Conservation (phyloP, 1,284 basidiomycete species). For the Tylopilus sp. region DNA sequence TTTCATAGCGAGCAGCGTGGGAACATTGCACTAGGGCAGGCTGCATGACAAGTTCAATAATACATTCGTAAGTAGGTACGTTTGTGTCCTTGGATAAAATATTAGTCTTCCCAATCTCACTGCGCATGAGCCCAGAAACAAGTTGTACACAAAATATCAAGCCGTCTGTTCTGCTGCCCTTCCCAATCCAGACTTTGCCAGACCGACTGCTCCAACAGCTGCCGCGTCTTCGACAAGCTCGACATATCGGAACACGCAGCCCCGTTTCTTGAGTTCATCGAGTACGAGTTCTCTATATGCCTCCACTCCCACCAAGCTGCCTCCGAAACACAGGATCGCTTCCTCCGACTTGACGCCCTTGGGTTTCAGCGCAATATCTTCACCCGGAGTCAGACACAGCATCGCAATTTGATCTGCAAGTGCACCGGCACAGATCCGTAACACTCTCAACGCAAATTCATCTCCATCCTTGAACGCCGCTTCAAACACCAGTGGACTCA, state of each 20-base stretch:
- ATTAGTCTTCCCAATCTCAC: too few relatives aligned
- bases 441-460: conserved; percentile 67
- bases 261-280: conserved; percentile 63
- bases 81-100: too few relatives aligned
- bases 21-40: conserved; percentile 45
- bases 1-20: conserved; percentile 33
- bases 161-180: neutral
- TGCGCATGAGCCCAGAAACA: neutral
- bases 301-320: conserved; percentile 73
- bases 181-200: conserved; percentile 44
- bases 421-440: conserved; percentile 59
- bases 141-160: too few relatives aligned
- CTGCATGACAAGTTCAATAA: neutral
- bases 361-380: conserved; percentile 39
- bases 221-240: conserved; percentile 77
- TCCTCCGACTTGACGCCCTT: conserved; percentile 63
- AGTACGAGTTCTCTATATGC: conserved; percentile 71
- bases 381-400: conserved; percentile 56
- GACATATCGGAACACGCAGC: conserved; percentile 71
- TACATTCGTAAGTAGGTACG: too few relatives aligned
- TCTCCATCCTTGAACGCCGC: conserved; percentile 75
- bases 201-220: conserved; percentile 66
- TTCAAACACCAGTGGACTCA: conserved; percentile 78
- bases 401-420: conserved; percentile 73
- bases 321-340: conserved; percentile 77